phyloP scores from a whole-genome alignment of 257 asterid genomes.

The Salvia miltiorrhiza region DNA sequence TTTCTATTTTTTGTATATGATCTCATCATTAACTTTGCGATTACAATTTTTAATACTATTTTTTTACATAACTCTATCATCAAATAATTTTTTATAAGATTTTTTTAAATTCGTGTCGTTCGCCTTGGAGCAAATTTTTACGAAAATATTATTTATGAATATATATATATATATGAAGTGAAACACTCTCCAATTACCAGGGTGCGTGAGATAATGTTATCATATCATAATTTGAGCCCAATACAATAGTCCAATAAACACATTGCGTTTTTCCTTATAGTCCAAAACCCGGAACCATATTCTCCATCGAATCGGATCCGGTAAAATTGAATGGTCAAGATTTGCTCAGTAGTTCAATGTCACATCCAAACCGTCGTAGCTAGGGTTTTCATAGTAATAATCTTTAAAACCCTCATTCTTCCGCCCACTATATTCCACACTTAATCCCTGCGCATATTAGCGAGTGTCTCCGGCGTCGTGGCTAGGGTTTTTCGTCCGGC shows the following conservation, averaged over 20 bases:
- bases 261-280: background rate
- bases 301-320: background rate
- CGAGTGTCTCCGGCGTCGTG: conserved; percentile 15
- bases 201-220: too few relatives aligned
- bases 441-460: background rate
- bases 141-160: too few relatives aligned
- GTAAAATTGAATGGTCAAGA: conserved; percentile 7
- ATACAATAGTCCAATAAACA: background rate
- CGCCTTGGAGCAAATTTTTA: too few relatives aligned
- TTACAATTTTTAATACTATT: too few relatives aligned
- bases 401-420: conserved; percentile 19
- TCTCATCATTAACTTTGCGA: too few relatives aligned
- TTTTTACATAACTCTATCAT: too few relatives aligned
- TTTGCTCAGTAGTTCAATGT: background rate
- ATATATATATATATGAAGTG: too few relatives aligned
- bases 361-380: conserved; percentile 13
- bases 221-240: too few relatives aligned
- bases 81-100: too few relatives aligned
- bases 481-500: background rate
- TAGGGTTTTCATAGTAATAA: conserved; percentile 21
- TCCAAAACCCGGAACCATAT: background rate
- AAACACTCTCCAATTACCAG: too few relatives aligned
- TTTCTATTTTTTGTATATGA: too few relatives aligned
- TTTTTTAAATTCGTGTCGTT: too few relatives aligned
- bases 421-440: background rate